Evolutionary conservation across 306 rosid species (phyloP), one percentile per base, ranked within the genome.

Genomic region (Hippophae tibetana): DNA sequence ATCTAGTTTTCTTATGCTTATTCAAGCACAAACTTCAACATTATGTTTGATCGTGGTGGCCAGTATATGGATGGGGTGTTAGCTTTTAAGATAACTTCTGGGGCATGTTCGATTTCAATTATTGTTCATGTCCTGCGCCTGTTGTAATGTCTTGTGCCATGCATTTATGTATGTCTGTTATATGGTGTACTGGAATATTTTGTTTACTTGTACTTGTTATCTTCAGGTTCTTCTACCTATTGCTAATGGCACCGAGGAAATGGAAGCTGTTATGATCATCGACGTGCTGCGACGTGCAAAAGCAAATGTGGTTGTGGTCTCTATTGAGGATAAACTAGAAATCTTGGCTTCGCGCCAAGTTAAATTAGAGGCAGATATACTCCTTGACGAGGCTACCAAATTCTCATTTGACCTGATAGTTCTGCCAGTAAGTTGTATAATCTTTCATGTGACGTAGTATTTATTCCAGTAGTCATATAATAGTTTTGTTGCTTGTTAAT

Each of bases 201-300:
- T 59, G 71, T 18, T 4, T 43, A 64, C 77, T 56, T 65, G 41
- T 69, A 55, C 63, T 69, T 55, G 9, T 64, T 43, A 38, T 57
- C 52, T 65, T 73, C 74, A 92, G 98, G 66, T 92, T 81, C 98
- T 92, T 48, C 93, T 92, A 63, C 96, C 98, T 43, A 75, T 87
- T 60, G 95, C 96, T 31, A 64, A 81, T 69, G 98, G 96, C 56
- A 70, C 79, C 5, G 98, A 92, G 87, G 98, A 92, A 82, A 87
- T 92, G 98, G 96, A 92, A 82, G 95, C 95, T 56, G 60, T 82
- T 9, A 83, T 83, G 61, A 83, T 88, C 56, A 78, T 92, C 59
- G 93, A 85, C 71, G 64, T 88, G 66, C 84, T 92, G 56, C 83
- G 93, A 41, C 64, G 88, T 65, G 95, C 96, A 45, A 82, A 92